These are phyloP conservation scores for Silene conica DNA, from an alignment of 148 eudicot genomes.

Conservation along the genomic window DNA sequence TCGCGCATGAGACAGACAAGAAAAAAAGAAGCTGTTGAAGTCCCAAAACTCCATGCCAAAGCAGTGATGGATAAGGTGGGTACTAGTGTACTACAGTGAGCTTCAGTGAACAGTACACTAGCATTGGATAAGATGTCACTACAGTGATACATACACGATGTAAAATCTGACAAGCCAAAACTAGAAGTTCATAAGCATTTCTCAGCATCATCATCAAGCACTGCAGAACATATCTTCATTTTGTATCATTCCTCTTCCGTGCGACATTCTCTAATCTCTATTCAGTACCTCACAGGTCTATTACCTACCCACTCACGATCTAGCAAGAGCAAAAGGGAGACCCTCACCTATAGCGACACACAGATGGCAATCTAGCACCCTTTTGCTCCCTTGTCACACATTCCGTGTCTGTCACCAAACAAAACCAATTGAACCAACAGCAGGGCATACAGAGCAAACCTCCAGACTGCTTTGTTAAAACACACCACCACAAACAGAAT, in stretches of 20 bases:
- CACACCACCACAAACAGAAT: background rate
- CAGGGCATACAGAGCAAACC: background rate
- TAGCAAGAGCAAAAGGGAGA: background rate
- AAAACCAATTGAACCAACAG: background rate
- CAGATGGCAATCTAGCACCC: background rate
- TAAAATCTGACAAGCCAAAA: background rate
- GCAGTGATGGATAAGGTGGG: too few relatives aligned
- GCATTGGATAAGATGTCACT: background rate
- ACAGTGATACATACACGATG: background rate
- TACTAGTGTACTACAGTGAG: too few relatives aligned
- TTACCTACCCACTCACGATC: background rate
- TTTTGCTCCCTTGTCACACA: background rate
- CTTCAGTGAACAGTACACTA: background rate
- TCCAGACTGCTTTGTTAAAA: background rate
- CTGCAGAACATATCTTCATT: background rate
- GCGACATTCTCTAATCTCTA: background rate
- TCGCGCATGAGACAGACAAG: too few relatives aligned
- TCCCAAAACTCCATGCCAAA: too few relatives aligned
- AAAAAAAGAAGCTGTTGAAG: too few relatives aligned
- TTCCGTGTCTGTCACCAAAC: background rate
- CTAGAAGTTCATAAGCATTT: background rate
- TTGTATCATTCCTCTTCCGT: background rate
- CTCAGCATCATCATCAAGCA: background rate
- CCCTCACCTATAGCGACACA: background rate
- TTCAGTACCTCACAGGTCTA: background rate